Conservation (phyloP, 257 asterid genomes). For the Ophiorrhiza pumila region DNA sequence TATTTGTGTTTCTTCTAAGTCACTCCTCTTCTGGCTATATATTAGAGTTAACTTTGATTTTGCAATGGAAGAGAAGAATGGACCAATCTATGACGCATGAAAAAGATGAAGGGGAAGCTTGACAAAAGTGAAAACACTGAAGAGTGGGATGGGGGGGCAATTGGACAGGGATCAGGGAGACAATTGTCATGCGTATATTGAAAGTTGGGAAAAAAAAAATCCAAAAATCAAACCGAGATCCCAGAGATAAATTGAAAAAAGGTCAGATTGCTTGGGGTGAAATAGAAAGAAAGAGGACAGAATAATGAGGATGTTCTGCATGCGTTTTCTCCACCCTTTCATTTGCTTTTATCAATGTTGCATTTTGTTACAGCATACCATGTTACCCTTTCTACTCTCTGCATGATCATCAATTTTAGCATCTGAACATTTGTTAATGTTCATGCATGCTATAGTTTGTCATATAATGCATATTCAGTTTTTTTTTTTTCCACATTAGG, state of each 20-base stretch:
- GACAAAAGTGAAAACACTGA: constrained; percentile 10
- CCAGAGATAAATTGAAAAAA: constrained; percentile 1
- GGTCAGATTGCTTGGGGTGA: constrained; percentile 24
- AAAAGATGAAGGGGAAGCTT: not conserved
- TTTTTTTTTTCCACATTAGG: too few relatives aligned
- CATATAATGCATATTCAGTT: too few relatives aligned
- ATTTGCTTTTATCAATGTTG: constrained; percentile 5
- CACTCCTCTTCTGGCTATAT: not conserved
- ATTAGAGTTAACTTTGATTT: not conserved
- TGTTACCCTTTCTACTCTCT: constrained; percentile 2
- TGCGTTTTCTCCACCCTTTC: constrained; percentile 37
- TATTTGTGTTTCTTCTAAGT: constrained; percentile 9
- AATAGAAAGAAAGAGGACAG: constrained; percentile 47
- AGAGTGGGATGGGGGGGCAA: constrained; percentile 11
- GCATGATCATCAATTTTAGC: constrained; percentile 16
- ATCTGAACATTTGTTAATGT: not conserved
- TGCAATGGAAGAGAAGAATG: too few relatives aligned
- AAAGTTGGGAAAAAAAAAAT: constrained; percentile 17
- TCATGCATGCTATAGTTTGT: too few relatives aligned
- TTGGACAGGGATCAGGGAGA: constrained; percentile 10
- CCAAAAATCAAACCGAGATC: not conserved
- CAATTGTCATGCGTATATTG: constrained; percentile 32
- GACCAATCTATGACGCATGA: not conserved
- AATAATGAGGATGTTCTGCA: constrained; percentile 50
- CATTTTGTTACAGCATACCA: not conserved